phyloP scores from a whole-genome alignment of 257 asterid genomes.

The Catharanthus roseus region DNA sequence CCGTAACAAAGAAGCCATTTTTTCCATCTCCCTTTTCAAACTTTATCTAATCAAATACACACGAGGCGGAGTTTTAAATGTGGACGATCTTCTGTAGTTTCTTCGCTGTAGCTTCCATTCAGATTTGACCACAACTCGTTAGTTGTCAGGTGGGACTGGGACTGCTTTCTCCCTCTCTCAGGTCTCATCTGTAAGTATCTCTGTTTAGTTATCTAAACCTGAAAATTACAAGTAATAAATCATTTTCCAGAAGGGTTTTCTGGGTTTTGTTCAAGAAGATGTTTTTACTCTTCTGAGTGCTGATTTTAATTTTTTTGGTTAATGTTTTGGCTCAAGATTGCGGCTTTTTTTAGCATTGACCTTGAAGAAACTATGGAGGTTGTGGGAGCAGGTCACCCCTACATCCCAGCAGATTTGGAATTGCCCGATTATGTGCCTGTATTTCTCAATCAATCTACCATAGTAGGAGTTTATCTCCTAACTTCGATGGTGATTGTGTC shows the following conservation, averaged over 20 bases:
- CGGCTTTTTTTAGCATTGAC: slow-evolving; percentile 6
- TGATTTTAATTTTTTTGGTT: not conserved
- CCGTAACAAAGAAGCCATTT: too few species aligned
- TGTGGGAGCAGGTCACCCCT: slow-evolving; percentile 52
- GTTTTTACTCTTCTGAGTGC: not conserved
- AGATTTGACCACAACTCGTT: too few species aligned
- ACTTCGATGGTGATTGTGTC: slow-evolving; percentile 50
- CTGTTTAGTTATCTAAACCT: not conserved
- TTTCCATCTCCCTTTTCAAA: too few species aligned
- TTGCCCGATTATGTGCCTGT: slow-evolving; percentile 55
- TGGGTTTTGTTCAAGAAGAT: not conserved
- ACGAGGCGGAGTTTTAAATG: too few species aligned
- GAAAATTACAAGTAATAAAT: not conserved
- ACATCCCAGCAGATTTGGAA: slow-evolving; percentile 54
- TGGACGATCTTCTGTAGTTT: too few species aligned
- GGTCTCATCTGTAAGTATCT: not conserved
- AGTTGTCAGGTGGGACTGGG: not conserved
- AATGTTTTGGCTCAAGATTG: slow-evolving; percentile 6
- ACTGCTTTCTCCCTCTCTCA: not conserved
- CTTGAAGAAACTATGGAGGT: slow-evolving; percentile 1
- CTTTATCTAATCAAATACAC: too few species aligned
- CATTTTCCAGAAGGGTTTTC: not conserved
- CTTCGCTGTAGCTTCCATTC: too few species aligned
- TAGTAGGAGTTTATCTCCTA: slow-evolving; percentile 48
- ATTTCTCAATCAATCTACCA: slow-evolving; percentile 54